Conservation (phyloP, 441 rosid species). For the Omphalea diandra region DNA sequence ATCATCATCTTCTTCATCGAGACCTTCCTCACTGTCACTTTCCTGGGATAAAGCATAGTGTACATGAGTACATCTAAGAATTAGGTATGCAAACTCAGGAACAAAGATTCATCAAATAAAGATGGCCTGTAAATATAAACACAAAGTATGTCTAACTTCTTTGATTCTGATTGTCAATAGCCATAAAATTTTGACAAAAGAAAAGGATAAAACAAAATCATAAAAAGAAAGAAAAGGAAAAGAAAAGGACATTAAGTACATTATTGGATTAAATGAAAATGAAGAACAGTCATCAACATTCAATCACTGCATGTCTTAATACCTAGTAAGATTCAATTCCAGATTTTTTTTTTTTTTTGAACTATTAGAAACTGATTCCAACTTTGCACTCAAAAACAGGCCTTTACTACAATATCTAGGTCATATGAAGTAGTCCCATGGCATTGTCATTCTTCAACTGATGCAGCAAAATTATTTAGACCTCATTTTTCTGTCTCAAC, state of each 20-base stretch:
- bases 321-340: neutral
- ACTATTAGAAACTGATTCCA: neutral
- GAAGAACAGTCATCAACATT: neutral
- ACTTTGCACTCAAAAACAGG: neutral
- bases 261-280: neutral
- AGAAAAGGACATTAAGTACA: neutral
- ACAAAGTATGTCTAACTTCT: neutral
- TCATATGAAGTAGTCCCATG: neutral
- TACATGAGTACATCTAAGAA: neutral
- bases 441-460: too few relatives aligned
- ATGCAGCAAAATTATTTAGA: neutral
- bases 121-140: neutral
- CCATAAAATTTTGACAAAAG: neutral
- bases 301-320: neutral
- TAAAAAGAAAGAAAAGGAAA: too few relatives aligned
- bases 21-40: constrained; percentile 75
- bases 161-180: neutral
- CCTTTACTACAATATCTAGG: neutral
- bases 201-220: neutral
- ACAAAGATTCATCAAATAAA: neutral
- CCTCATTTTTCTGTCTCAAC: neutral
- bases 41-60: constrained; percentile 45
- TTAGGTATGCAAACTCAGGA: neutral
- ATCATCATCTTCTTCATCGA: constrained; percentile 80
- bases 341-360: neutral